These are phyloP conservation scores for Boletus rex-veris DNA, from an alignment of 768 basidiomycete species.

Conservation along the genomic window DNA sequence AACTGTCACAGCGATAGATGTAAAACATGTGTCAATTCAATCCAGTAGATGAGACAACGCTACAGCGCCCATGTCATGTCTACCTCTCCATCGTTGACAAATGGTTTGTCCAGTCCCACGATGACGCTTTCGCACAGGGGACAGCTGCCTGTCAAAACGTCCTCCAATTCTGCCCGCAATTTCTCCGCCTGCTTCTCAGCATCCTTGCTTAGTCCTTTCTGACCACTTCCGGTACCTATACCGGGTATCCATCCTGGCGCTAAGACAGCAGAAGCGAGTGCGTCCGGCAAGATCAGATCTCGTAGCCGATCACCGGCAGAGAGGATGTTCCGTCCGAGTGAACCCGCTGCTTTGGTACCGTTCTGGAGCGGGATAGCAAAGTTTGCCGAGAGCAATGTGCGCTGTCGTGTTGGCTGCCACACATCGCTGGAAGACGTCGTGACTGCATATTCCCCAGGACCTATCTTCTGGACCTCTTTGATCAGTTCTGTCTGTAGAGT, in stretches of 20 bases:
- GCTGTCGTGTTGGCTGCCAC: conserved; percentile 51
- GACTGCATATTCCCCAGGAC: conserved; percentile 32
- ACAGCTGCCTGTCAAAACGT: conserved; percentile 83
- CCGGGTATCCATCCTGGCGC: conserved; percentile 76
- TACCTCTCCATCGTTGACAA: conserved; percentile 73
- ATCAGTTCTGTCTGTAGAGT: conserved; percentile 82
- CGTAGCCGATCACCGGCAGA: conserved; percentile 87
- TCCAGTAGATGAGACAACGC: neutral
- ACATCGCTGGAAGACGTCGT: conserved; percentile 33
- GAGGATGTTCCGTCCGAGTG: conserved; percentile 75
- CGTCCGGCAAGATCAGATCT: conserved; percentile 92
- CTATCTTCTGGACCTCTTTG: conserved; percentile 40
- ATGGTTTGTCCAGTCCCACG: conserved; percentile 81
- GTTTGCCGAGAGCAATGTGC: conserved; percentile 72
- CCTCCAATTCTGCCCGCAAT: conserved; percentile 82
- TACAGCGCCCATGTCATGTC: conserved; percentile 77
- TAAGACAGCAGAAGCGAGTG: conserved; percentile 80
- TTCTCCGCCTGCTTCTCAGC: conserved; percentile 64
- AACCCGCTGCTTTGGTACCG: conserved; percentile 60
- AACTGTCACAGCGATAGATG: neutral
- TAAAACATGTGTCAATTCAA: conserved; percentile 5
- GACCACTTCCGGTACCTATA: conserved; percentile 48
- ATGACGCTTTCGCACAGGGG: conserved; percentile 92
- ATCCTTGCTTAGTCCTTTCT: conserved; percentile 43
- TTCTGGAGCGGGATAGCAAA: conserved; percentile 61